These are phyloP conservation scores for Neurospora sp. DNA, from an alignment of 495 filamentous ascomycete species.

Conservation along the genomic window DNA sequence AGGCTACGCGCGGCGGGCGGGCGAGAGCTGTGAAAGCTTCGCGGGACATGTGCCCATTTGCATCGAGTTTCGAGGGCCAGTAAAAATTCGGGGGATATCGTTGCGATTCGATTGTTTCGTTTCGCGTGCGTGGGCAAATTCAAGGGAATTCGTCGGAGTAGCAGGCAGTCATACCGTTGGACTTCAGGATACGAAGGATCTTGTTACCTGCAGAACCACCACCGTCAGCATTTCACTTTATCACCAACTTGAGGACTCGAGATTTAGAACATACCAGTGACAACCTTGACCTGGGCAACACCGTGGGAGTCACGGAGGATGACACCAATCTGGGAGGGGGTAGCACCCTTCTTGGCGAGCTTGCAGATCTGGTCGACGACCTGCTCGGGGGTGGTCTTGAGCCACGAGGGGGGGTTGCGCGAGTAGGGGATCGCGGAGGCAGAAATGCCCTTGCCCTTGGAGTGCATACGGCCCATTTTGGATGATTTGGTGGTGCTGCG, in stretches of 20 bases:
- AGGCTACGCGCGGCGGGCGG: neutral
- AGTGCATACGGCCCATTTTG: constrained; percentile 97
- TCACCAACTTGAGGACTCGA: neutral
- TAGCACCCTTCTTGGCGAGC: constrained; percentile 93
- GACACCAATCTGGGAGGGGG: constrained; percentile 97
- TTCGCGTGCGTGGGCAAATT: constrained; percentile 9
- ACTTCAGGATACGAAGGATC: constrained; percentile 97
- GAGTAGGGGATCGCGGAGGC: constrained; percentile 93
- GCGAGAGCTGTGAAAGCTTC: neutral
- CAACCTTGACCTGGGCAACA: constrained; percentile 90
- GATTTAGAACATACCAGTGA: constrained; percentile 63
- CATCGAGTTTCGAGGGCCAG: neutral
- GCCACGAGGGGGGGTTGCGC: constrained; percentile 80
- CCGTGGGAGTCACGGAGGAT: constrained; percentile 95
- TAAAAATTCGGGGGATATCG: neutral
- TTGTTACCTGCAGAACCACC: constrained; percentile 68
- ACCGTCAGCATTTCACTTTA: constrained; percentile 10
- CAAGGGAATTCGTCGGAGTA: constrained; percentile 1
- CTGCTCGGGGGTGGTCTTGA: constrained; percentile 80
- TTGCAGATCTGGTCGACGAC: constrained; percentile 99
- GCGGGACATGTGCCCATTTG: neutral
- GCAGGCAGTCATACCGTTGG: constrained; percentile 34
- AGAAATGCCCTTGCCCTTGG: constrained; percentile 97
- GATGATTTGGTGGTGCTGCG: constrained; percentile 30
- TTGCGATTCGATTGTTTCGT: neutral